Evolutionary conservation across 805 yeast species (phyloP).

Genomic region (Candida dajiaensis): DNA sequence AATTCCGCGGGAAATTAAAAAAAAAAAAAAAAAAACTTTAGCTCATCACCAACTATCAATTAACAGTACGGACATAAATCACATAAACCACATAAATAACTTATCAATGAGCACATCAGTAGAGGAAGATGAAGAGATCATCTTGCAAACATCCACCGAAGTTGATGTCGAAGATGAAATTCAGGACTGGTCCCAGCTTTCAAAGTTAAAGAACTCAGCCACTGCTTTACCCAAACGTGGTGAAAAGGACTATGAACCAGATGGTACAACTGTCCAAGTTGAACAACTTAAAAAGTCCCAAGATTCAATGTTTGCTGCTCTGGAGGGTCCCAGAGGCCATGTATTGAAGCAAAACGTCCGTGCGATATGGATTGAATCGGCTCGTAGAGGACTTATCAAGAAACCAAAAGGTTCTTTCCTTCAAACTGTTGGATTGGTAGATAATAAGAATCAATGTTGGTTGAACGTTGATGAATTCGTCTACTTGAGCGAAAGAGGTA

Average conservation of each 20-base stretch:
- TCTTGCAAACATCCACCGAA: not conserved
- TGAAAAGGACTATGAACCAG: conserved; percentile 83
- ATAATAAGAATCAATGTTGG: conserved; percentile 41
- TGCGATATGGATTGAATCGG: conserved; percentile 39
- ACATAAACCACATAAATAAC: no score
- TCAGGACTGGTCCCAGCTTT: conserved; percentile 48
- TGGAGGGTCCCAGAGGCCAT: conserved; percentile 43
- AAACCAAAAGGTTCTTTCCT: conserved; percentile 69
- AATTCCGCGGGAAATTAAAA: not conserved
- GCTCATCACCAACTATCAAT: not conserved
- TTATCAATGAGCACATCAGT: no score
- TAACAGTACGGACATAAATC: no score
- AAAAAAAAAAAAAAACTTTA: not conserved
- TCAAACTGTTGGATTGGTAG: conserved; percentile 63
- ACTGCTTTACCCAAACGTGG: conserved; percentile 58
- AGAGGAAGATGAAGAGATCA: not conserved
- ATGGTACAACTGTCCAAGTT: conserved; percentile 54
- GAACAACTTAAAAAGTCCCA: conserved; percentile 46
- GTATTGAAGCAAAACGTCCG: conserved; percentile 41
- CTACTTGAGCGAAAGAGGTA: conserved; percentile 79
- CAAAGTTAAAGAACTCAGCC: conserved; percentile 20
- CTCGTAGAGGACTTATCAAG: conserved; percentile 31
- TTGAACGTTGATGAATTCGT: conserved; percentile 63
- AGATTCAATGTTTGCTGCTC: conserved; percentile 67
- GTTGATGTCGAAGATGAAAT: conserved; percentile 33